These are phyloP conservation scores for Brassica rapa DNA, from an alignment of 345 rosid genomes.

Conservation along the genomic window DNA sequence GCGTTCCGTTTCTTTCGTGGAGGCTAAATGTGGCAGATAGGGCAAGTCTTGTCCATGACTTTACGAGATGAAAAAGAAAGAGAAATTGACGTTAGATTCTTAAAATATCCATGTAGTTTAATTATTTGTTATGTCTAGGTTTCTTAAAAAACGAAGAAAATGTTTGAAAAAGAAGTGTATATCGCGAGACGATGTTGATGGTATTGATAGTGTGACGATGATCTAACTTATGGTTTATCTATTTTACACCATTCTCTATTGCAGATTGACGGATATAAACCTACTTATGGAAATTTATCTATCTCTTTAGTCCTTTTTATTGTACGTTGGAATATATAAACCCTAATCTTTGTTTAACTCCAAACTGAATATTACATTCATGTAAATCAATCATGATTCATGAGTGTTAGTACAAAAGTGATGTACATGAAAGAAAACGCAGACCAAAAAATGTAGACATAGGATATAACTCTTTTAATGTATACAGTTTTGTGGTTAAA, in stretches of 20 bases:
- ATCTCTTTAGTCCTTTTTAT: neutral
- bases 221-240: conserved; percentile 42
- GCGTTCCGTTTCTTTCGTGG: conserved; percentile 86
- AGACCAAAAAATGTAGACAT: conserved; percentile 26
- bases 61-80: conserved; percentile 56
- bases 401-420: neutral
- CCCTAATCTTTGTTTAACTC: neutral
- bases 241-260: conserved; percentile 2
- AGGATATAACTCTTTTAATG: conserved; percentile 40
- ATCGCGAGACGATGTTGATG: conserved; percentile 42
- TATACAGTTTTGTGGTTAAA: conserved; percentile 32
- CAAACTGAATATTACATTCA: neutral
- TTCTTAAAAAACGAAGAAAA: neutral
- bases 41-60: conserved; percentile 85
- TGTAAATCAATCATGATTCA: neutral
- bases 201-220: conserved; percentile 35
- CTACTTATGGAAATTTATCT: neutral
- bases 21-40: conserved; percentile 80
- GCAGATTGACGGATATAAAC: neutral
- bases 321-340: neutral
- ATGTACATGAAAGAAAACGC: neutral
- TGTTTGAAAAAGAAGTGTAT: conserved; percentile 18
- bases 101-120: conserved; percentile 27
- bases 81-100: conserved; percentile 30
- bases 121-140: conserved; percentile 16